Percentiles rank a stretch among this genome's conserved stretches.
Evolutionary conservation across 148 eudicot genomes (phyloP).

Genomic region (Vaccinium macrocarpon): DNA sequence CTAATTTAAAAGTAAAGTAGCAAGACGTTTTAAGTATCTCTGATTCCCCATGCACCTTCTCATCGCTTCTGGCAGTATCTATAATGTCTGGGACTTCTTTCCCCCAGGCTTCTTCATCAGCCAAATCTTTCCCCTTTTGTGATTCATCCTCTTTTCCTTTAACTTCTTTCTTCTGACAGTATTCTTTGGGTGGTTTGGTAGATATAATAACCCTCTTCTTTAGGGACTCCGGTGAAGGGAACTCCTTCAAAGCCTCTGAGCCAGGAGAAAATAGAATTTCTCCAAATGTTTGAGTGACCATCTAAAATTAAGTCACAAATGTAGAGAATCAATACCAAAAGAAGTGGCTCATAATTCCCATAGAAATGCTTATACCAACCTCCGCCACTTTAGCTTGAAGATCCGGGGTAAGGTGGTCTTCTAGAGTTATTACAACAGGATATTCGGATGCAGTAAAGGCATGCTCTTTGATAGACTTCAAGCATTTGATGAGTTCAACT

Average conservation of each 20-base stretch:
- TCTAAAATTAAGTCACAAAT: conserved; percentile 39
- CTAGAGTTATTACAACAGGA: conserved; percentile 83
- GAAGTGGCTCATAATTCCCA: not conserved
- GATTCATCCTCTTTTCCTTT: conserved; percentile 34
- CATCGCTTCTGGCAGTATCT: conserved; percentile 18
- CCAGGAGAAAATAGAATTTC: conserved; percentile 67
- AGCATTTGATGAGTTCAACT: conserved; percentile 63
- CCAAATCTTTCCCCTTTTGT: conserved; percentile 32
- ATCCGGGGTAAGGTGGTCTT: conserved; percentile 83
- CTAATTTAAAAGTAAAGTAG: not conserved
- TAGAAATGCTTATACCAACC: conserved; percentile 36
- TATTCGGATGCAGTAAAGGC: conserved; percentile 75
- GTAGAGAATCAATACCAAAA: not conserved
- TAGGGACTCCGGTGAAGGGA: conserved; percentile 77
- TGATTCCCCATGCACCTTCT: conserved; percentile 37
- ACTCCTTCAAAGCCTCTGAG: conserved; percentile 57
- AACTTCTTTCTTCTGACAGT: conserved; percentile 44
- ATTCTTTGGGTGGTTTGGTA: conserved; percentile 89
- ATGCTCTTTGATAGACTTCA: conserved; percentile 64
- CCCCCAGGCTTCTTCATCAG: conserved; percentile 76
- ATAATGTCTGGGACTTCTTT: conserved; percentile 49
- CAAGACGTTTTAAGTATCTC: not conserved
- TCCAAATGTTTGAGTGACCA: conserved; percentile 83
- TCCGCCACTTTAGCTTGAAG: conserved; percentile 91
- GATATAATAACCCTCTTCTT: conserved; percentile 71